These are phyloP conservation scores for Saccharomycopsis amapae DNA, from an alignment of 805 yeast species.

Conservation along the genomic window DNA sequence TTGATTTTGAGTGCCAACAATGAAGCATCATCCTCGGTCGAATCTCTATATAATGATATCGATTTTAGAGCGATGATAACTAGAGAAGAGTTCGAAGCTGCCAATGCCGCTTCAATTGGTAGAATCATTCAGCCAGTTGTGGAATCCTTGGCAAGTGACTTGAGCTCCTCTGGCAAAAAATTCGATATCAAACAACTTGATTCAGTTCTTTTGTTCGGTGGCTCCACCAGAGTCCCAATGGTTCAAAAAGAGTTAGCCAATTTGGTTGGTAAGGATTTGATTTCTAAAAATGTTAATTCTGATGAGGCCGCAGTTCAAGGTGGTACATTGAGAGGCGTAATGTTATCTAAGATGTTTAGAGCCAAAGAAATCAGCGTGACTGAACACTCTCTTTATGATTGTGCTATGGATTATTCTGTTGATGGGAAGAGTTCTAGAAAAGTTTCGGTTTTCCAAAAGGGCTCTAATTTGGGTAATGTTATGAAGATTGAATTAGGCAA, in stretches of 20 bases:
- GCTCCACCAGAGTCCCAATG: slow-evolving; percentile 84
- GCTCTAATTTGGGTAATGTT: slow-evolving; percentile 33
- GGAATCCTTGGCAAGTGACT: slow-evolving; percentile 38
- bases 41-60: slow-evolving; percentile 61
- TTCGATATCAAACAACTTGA: slow-evolving; percentile 35
- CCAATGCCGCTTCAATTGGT: slow-evolving; percentile 36
- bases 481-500: slow-evolving; percentile 34
- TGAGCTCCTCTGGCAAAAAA: slow-evolving; percentile 24
- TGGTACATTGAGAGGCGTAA: slow-evolving; percentile 75
- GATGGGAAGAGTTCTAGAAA: neutral
- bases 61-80: slow-evolving; percentile 66
- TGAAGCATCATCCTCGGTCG: slow-evolving; percentile 73
- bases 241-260: slow-evolving; percentile 57
- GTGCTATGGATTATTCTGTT: slow-evolving; percentile 19
- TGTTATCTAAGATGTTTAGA: slow-evolving; percentile 60
- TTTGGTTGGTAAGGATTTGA: slow-evolving; percentile 49
- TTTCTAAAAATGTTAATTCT: slow-evolving; percentile 84
- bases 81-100: slow-evolving; percentile 74
- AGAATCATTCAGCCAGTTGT: slow-evolving; percentile 49
- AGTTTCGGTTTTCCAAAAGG: slow-evolving; percentile 38
- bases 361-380: slow-evolving; percentile 52
- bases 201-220: slow-evolving; percentile 81
- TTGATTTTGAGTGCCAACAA: slow-evolving; percentile 78
- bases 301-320: slow-evolving; percentile 94
- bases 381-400: slow-evolving; percentile 47